Percentiles rank a stretch among this genome's conserved stretches.
These are phyloP conservation scores for Candida ulmi DNA, from an alignment of 805 yeast species.

Conservation along the genomic window DNA sequence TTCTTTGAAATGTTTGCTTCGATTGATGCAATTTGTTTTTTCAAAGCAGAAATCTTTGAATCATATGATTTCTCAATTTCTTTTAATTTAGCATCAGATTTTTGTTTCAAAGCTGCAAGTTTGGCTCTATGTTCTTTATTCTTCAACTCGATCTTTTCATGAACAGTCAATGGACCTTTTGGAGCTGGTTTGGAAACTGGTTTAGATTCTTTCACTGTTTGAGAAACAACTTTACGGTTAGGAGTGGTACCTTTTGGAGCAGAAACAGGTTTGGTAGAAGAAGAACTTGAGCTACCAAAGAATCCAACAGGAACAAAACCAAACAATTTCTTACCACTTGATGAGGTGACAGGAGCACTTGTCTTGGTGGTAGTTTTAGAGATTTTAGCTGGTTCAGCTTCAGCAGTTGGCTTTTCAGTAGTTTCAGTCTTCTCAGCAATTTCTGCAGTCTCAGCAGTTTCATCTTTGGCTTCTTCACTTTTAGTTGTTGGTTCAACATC, in stretches of 20 bases:
- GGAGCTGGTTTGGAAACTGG: constrained; percentile 1
- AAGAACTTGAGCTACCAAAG: not conserved
- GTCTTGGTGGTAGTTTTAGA: not conserved
- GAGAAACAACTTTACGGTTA: not conserved
- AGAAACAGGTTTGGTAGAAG: not conserved
- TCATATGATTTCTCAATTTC: constrained; percentile 16
- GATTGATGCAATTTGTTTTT: constrained; percentile 16
- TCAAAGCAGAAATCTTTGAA: constrained; percentile 16
- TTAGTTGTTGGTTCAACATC: constrained; percentile 6
- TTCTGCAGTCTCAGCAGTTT: constrained; percentile 7
- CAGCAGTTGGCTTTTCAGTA: not conserved
- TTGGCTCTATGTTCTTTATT: constrained; percentile 14
- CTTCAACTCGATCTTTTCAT: constrained; percentile 16
- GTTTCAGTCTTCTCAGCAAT: constrained; percentile 4
- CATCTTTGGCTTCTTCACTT: constrained; percentile 9
- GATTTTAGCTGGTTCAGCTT: not conserved
- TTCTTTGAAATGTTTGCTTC: constrained; percentile 14
- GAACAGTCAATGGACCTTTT: constrained; percentile 12
- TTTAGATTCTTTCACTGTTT: constrained; percentile 2
- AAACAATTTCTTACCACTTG: constrained; percentile 6
- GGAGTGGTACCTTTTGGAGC: constrained; percentile 3
- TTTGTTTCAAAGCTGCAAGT: constrained; percentile 11
- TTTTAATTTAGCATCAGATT: constrained; percentile 13
- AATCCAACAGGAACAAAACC: constrained; percentile 8
- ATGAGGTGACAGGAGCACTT: not conserved